Percentiles rank a stretch among this genome's conserved stretches.
phyloP scores from a whole-genome alignment of 139 green algal genomes.

The Asterochloris sp. region DNA sequence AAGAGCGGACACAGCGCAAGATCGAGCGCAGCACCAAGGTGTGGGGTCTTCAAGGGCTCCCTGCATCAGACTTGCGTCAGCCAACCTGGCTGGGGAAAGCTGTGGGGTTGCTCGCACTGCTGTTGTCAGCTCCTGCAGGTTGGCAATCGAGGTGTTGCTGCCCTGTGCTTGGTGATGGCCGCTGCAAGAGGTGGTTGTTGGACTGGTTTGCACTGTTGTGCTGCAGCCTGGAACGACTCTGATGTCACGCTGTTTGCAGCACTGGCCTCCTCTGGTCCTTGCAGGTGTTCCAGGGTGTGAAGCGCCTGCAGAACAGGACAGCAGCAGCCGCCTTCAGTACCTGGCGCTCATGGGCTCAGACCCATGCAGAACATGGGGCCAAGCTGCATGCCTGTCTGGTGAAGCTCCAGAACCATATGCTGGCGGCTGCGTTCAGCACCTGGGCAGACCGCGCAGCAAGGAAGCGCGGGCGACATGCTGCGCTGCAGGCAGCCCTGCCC shows the following conservation, averaged over 20 bases:
- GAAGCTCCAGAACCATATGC: neutral
- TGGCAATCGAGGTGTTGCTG: too few species aligned
- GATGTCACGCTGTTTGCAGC: neutral
- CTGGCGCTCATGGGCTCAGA: conserved; percentile 2
- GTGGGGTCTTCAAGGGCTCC: neutral
- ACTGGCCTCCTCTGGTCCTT: neutral
- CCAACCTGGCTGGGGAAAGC: too few species aligned
- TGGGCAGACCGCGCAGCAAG: too few species aligned
- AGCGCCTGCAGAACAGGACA: conserved; percentile 6
- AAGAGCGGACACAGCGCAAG: neutral
- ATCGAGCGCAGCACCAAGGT: neutral
- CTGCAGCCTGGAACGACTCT: neutral
- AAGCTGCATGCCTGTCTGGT: conserved; percentile 3
- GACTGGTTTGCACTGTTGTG: too few species aligned
- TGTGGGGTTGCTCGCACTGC: too few species aligned
- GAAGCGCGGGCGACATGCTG: too few species aligned
- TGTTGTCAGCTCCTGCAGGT: too few species aligned
- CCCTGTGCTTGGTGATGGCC: too few species aligned
- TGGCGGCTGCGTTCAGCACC: conserved; percentile 1
- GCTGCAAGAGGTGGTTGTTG: too few species aligned
- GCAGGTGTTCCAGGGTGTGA: neutral
- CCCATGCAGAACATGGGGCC: neutral
- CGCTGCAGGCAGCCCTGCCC: too few species aligned
- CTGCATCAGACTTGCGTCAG: too few species aligned
- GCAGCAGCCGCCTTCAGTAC: neutral